phyloP scores from a whole-genome alignment of 139 green algal genomes.

The Chlamydomonas incerta region DNA sequence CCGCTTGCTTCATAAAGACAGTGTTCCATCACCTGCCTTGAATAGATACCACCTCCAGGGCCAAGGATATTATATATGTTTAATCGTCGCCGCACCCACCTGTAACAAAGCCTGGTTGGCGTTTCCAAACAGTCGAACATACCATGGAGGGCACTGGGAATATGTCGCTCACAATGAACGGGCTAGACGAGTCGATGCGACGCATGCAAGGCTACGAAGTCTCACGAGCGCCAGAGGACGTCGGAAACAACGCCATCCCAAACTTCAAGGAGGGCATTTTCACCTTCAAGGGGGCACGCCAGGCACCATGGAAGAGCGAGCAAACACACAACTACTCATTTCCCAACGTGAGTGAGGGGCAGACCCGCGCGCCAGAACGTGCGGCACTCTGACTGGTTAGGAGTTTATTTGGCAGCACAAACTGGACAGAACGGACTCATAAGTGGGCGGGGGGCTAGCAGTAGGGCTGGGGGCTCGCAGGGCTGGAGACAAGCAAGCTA shows the following conservation, averaged over 20 bases:
- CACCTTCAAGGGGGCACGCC: conserved; percentile 17
- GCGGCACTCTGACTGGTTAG: no score
- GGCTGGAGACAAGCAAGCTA: no score
- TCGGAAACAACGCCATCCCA: background rate
- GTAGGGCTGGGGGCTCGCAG: no score
- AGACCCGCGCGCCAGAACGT: no score
- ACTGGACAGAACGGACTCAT: no score
- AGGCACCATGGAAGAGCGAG: conserved; percentile 14
- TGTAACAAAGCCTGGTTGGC: background rate
- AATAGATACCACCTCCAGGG: no score
- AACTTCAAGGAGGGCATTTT: conserved; percentile 40
- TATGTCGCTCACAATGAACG: conserved; percentile 7
- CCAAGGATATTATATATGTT: no score
- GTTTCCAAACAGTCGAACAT: background rate
- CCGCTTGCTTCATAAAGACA: no score
- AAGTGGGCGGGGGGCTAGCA: no score
- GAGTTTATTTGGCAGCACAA: no score
- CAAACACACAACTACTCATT: conserved; percentile 16
- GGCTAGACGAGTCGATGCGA: background rate
- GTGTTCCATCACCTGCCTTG: no score
- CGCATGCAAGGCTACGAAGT: conserved; percentile 37
- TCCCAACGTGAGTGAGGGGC: background rate
- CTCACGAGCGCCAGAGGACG: background rate
- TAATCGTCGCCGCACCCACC: no score
- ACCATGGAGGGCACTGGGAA: background rate